These are phyloP conservation scores for Xerophyta viscosa DNA, from an alignment of 106 monocot genomes.

Conservation along the genomic window DNA sequence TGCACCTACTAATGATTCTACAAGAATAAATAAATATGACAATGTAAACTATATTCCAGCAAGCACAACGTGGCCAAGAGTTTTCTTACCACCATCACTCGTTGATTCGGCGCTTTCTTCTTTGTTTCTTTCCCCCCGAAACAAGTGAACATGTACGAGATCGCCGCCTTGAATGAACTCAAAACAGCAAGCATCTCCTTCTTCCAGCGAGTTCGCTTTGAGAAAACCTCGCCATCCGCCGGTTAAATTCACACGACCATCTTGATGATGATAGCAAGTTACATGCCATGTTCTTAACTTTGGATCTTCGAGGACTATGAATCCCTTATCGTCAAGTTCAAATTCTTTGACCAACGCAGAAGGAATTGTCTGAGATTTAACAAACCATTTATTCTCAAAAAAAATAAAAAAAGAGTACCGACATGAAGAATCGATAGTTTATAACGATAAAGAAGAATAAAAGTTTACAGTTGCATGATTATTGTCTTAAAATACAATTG, in stretches of 20 bases:
- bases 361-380: conserved; percentile 6
- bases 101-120: background rate
- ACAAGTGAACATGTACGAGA: conserved; percentile 1
- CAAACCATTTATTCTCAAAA: no score
- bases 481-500: no score
- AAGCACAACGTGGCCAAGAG: background rate
- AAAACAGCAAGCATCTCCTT: conserved; percentile 4
- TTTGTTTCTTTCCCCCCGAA: background rate
- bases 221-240: background rate
- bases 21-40: no score
- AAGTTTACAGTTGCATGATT: no score
- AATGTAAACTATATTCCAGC: no score
- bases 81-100: background rate
- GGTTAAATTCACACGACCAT: background rate
- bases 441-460: background rate
- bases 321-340: background rate
- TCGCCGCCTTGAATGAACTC: conserved; percentile 1
- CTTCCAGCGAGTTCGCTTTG: background rate
- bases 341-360: background rate
- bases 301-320: background rate
- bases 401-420: no score
- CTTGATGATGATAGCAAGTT: background rate
- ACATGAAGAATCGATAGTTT: background rate
- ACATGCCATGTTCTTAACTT: background rate
- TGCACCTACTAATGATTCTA: no score